A percentile compares a stretch with the other conserved stretches of the same genome.
Evolutionary conservation across 1,284 basidiomycete genomes (phyloP).

Genomic region (Trichosporon ovoides): DNA sequence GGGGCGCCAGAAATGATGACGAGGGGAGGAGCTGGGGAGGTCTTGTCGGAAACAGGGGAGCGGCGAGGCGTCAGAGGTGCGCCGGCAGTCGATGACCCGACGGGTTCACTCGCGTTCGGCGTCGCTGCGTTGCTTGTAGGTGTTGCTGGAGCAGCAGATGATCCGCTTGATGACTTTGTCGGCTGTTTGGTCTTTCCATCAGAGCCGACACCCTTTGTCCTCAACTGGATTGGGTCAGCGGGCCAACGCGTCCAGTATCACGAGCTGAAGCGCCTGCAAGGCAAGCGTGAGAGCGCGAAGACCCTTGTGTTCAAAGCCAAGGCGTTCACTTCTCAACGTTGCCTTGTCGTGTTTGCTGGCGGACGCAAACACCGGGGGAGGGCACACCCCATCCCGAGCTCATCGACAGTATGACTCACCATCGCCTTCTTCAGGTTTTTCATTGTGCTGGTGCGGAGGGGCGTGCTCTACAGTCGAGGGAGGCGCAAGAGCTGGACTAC

Average conservation of each 20-base stretch:
- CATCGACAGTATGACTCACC: conserved; percentile 51
- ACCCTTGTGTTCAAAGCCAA: not conserved
- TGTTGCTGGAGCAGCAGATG: conserved; percentile 49
- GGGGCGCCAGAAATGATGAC: conserved; percentile 66
- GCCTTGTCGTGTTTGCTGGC: conserved; percentile 2
- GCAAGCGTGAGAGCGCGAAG: not conserved
- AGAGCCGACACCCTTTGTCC: conserved; percentile 35
- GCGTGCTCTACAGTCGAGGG: not conserved
- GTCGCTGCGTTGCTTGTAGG: conserved; percentile 7
- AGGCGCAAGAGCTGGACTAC: conserved; percentile 1
- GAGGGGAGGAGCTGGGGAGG: conserved; percentile 65
- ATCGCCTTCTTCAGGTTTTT: conserved; percentile 85
- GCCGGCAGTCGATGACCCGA: conserved; percentile 27
- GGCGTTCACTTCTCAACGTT: not conserved
- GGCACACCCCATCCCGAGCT: conserved; percentile 2
- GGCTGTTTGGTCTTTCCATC: conserved; percentile 44
- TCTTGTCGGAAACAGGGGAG: conserved; percentile 47
- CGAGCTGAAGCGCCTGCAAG: not conserved
- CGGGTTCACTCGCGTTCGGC: conserved; percentile 1
- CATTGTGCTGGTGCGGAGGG: conserved; percentile 53
- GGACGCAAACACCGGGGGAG: not conserved
- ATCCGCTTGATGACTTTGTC: conserved; percentile 28
- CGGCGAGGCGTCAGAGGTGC: conserved; percentile 45
- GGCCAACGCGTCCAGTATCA: not conserved
- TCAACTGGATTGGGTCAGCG: conserved; percentile 19